Evolutionary conservation across 192 early-diverging fungal genomes (phyloP).

Genomic region (Coemansia sp.): DNA sequence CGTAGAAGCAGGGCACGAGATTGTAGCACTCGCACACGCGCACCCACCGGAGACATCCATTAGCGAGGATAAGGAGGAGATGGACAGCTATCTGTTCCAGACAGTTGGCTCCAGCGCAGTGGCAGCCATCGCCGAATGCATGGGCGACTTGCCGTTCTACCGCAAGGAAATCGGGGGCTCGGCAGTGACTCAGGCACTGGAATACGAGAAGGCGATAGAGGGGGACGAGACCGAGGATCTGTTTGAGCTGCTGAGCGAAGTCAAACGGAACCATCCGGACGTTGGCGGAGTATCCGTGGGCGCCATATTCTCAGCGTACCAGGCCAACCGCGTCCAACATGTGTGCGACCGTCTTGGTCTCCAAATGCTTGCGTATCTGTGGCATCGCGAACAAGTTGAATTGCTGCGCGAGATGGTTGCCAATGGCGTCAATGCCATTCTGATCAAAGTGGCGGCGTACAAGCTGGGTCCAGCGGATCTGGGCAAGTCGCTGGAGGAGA

Average conservation of each 20-base stretch:
- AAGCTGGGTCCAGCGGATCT: slow-evolving; percentile 67
- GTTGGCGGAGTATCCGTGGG: slow-evolving; percentile 88
- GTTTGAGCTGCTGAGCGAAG: slow-evolving; percentile 67
- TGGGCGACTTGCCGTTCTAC: slow-evolving; percentile 82
- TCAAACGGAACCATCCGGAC: slow-evolving; percentile 73
- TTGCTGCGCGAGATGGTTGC: slow-evolving; percentile 86
- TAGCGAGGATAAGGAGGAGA: slow-evolving; percentile 72
- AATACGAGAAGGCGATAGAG: slow-evolving; percentile 62
- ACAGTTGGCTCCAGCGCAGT: slow-evolving; percentile 95
- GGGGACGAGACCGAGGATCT: slow-evolving; percentile 97
- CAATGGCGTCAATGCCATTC: slow-evolving; percentile 72
- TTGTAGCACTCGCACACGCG: slow-evolving; percentile 92
- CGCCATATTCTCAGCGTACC: slow-evolving; percentile 96
- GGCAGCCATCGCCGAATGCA: slow-evolving; percentile 76
- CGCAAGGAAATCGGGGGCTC: slow-evolving; percentile 70
- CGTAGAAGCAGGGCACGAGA: slow-evolving; percentile 87
- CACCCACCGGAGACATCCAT: slow-evolving; percentile 60
- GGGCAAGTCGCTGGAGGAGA: slow-evolving; percentile 74
- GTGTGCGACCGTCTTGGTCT: slow-evolving; percentile 90
- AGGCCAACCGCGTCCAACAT: slow-evolving; percentile 94
- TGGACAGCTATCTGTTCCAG: slow-evolving; percentile 97
- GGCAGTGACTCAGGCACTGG: slow-evolving; percentile 63
- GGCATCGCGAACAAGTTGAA: slow-evolving; percentile 83
- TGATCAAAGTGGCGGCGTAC: slow-evolving; percentile 93
- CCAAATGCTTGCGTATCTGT: slow-evolving; percentile 82